Evolutionary conservation across 2,329 filamentous ascomycete species (phyloP).

Genomic region (Zasmidium angulare): DNA sequence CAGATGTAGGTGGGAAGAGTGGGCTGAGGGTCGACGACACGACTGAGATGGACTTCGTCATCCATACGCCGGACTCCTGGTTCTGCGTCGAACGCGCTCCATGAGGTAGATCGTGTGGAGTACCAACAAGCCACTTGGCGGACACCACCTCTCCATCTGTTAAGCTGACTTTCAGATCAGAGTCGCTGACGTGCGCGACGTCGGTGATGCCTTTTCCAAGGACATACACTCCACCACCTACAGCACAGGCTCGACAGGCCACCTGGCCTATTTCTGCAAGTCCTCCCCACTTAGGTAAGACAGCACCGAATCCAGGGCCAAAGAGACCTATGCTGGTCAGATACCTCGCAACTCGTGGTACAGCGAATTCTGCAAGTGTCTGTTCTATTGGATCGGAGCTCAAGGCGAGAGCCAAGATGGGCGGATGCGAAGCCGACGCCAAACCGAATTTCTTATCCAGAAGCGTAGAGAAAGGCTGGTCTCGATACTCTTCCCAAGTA

Average conservation of each 20-base stretch:
- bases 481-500: conserved; percentile 59
- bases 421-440: conserved; percentile 65
- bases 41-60: conserved; percentile 56
- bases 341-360: conserved; percentile 75
- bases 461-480: conserved; percentile 58
- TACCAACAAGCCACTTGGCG: conserved; percentile 32
- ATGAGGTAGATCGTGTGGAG: conserved; percentile 25
- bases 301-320: conserved; percentile 82
- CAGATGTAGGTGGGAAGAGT: conserved; percentile 69
- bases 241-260: conserved; percentile 83
- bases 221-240: conserved; percentile 89
- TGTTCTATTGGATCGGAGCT: conserved; percentile 58
- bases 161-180: conserved; percentile 25
- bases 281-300: conserved; percentile 92
- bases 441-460: conserved; percentile 54
- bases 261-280: conserved; percentile 87
- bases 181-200: conserved; percentile 19
- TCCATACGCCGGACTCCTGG: neutral
- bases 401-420: conserved; percentile 70
- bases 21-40: conserved; percentile 63
- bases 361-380: conserved; percentile 65
- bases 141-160: conserved; percentile 32
- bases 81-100: neutral
- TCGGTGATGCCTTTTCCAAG: conserved; percentile 67
- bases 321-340: conserved; percentile 84